phyloP scores from a whole-genome alignment of 306 rosid genomes.

The Lathyrus tuberosus region DNA sequence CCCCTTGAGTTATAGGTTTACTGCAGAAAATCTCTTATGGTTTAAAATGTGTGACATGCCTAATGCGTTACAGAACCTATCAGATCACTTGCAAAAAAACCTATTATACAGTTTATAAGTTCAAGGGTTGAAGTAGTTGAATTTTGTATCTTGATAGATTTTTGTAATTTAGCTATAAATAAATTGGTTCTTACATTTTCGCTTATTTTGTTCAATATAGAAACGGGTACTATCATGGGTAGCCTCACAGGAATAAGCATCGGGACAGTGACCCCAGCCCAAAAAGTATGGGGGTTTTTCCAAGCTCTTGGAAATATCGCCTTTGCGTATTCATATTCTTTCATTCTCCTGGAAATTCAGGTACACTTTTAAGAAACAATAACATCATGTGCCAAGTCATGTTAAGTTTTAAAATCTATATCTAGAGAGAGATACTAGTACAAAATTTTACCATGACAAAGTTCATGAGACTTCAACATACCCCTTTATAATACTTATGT shows the following conservation, averaged over 20 bases:
- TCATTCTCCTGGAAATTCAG: constrained; percentile 68
- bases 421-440: neutral
- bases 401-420: neutral
- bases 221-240: constrained; percentile 51
- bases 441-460: neutral
- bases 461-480: neutral
- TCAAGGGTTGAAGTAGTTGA: constrained; percentile 21
- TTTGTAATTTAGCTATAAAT: constrained; percentile 22
- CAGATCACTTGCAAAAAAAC: constrained; percentile 9
- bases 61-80: neutral
- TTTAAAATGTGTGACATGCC: constrained; percentile 3
- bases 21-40: constrained; percentile 18
- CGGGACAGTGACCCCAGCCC: constrained; percentile 45
- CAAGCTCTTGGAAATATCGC: constrained; percentile 71
- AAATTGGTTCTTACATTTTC: constrained; percentile 26
- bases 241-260: constrained; percentile 54
- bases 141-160: constrained; percentile 10
- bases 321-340: constrained; percentile 61
- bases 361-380: constrained; percentile 37
- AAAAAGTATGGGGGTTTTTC: constrained; percentile 58
- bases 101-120: constrained; percentile 14
- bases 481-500: constrained; percentile 17
- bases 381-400: neutral
- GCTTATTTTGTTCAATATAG: constrained; percentile 35
- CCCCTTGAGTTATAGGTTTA: neutral